Percentiles rank a stretch among this genome's conserved stretches.
Evolutionary conservation across 192 early-diverging fungal genomes (phyloP).

Genomic region (Backusella sp.): DNA sequence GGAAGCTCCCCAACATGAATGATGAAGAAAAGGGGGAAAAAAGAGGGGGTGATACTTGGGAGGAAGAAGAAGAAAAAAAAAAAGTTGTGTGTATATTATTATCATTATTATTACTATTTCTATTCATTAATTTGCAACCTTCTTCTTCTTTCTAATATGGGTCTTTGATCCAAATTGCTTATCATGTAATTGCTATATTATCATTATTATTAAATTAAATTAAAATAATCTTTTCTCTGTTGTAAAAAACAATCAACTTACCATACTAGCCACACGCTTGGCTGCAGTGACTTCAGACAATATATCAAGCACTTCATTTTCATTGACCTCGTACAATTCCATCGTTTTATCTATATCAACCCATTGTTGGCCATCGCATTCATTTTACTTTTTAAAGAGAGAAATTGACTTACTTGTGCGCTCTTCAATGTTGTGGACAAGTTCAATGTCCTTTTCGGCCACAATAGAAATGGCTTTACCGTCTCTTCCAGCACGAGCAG

Average conservation of each 20-base stretch:
- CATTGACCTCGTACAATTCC: constrained; percentile 70
- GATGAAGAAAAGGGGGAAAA: neutral
- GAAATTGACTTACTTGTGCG: constrained; percentile 58
- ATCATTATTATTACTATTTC: constrained; percentile 48
- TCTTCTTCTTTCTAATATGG: constrained; percentile 65
- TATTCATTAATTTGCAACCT: constrained; percentile 32
- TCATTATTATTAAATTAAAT: neutral
- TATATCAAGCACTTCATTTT: constrained; percentile 81
- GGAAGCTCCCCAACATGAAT: neutral
- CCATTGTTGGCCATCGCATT: no score
- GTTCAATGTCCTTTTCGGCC: constrained; percentile 80
- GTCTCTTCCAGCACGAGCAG: constrained; percentile 92
- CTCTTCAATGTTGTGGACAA: constrained; percentile 90
- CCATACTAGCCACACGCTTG: constrained; percentile 86
- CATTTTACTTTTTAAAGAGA: neutral
- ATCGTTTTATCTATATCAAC: constrained; percentile 68
- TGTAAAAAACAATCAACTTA: constrained; percentile 29
- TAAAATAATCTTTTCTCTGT: neutral
- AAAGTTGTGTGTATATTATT: neutral
- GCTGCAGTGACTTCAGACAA: constrained; percentile 86
- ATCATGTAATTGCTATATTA: constrained; percentile 49
- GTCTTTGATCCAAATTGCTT: constrained; percentile 49
- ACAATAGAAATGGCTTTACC: constrained; percentile 89
- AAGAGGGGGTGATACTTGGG: neutral
- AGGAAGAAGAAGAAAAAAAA: neutral